phyloP scores from a whole-genome alignment of 2,329 filamentous ascomycete species.

The Botrytis sinoallii region DNA sequence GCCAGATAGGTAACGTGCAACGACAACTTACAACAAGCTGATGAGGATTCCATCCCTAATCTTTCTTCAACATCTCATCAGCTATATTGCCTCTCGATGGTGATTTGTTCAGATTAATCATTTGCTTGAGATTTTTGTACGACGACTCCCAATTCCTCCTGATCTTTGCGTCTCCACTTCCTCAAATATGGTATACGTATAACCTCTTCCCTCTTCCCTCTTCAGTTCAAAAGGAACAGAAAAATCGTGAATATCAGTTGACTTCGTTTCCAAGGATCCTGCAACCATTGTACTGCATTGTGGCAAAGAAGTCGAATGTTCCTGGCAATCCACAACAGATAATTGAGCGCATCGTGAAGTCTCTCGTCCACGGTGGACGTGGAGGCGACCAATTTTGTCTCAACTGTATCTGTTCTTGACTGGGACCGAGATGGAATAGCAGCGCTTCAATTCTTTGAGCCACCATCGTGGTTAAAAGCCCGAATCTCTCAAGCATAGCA shows the following conservation, averaged over 20 bases:
- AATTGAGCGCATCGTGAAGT: not conserved
- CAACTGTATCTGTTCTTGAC: not conserved
- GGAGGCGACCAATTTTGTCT: not conserved
- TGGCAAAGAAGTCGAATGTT: not conserved
- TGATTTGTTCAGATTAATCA: not conserved
- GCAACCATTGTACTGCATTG: not conserved
- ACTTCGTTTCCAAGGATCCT: not conserved
- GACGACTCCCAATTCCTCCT: not conserved
- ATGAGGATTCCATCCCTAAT: not conserved
- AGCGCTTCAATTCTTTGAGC: not conserved
- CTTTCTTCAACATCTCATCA: not conserved
- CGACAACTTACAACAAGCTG: not conserved
- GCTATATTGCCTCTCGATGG: too few species aligned
- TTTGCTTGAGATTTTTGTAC: not conserved
- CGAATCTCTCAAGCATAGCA: too few species aligned
- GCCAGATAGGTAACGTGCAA: not conserved
- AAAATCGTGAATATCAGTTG: not conserved
- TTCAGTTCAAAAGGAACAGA: not conserved
- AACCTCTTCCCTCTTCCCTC: not conserved
- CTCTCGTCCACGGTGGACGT: not conserved
- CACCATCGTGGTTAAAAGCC: too few species aligned
- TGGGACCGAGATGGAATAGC: not conserved
- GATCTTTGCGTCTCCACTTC: not conserved
- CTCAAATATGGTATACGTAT: not conserved
- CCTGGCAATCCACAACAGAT: not conserved